Conservation (phyloP, 345 rosid genomes). For the Mercurialis annua region DNA sequence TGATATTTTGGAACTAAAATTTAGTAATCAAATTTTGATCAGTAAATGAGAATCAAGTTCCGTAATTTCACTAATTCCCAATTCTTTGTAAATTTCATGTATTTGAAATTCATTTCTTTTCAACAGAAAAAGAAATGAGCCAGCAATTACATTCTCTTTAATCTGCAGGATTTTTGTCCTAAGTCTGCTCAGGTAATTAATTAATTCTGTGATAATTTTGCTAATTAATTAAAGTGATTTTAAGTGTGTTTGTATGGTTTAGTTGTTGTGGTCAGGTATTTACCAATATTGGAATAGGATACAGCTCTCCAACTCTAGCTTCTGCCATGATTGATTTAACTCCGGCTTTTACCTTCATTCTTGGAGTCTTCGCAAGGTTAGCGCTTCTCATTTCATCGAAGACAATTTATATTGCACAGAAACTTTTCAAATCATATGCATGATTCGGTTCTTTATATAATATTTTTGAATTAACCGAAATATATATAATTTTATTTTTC, state of each 20-base stretch:
- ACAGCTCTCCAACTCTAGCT: constrained; percentile 47
- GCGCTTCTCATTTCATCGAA: no score
- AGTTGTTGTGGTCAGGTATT: constrained; percentile 37
- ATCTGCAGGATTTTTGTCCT: constrained; percentile 30
- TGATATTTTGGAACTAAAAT: no score
- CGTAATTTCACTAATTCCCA: neutral
- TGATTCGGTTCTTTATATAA: no score
- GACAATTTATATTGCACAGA: no score
- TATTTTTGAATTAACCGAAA: no score
- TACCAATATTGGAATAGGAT: constrained; percentile 31
- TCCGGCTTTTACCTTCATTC: constrained; percentile 49
- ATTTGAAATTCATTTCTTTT: neutral
- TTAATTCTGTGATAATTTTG: neutral
- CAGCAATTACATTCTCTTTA: constrained; percentile 20
- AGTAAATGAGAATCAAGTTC: no score
- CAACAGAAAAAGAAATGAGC: constrained; percentile 27
- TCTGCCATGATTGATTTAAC: constrained; percentile 43
- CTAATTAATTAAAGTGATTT: neutral
- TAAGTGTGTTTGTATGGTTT: neutral
- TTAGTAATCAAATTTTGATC: no score
- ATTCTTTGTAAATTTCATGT: no score
- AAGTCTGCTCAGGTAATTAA: constrained; percentile 23
- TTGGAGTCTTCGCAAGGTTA: constrained; percentile 39
- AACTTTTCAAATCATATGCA: no score
- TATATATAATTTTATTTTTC: neutral